These are phyloP conservation scores for Globisporangium perplexum DNA, from an alignment of 352 stramenopile species.

Conservation along the genomic window DNA sequence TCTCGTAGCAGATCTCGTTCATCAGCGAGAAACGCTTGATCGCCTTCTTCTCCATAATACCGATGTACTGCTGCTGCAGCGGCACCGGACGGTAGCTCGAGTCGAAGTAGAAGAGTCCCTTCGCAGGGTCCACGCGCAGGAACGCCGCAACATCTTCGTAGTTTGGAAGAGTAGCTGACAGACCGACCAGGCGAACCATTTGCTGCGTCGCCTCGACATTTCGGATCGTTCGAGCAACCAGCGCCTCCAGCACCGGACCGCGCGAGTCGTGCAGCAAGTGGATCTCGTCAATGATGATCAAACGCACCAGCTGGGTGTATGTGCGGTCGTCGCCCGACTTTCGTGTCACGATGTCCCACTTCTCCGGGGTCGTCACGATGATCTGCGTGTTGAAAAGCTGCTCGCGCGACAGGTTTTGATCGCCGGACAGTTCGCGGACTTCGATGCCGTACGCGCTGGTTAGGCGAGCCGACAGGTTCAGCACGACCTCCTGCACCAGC, in stretches of 20 bases:
- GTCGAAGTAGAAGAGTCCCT: slow-evolving; percentile 99
- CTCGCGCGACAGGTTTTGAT: slow-evolving; percentile 96
- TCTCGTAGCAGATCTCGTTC: slow-evolving; percentile 99
- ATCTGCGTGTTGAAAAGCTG: slow-evolving; percentile 99
- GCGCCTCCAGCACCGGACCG: slow-evolving; percentile 96
- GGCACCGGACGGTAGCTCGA: slow-evolving; percentile 98
- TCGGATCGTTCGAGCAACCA: slow-evolving; percentile 96
- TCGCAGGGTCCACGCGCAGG: slow-evolving; percentile 95
- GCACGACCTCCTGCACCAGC: slow-evolving; percentile 98
- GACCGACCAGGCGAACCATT: slow-evolving; percentile 95
- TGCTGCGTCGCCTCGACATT: slow-evolving; percentile 98
- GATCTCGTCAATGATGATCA: slow-evolving; percentile 99
- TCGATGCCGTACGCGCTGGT: slow-evolving; percentile 90
- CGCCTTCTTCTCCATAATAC: slow-evolving; percentile 98
- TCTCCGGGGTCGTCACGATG: slow-evolving; percentile 99
- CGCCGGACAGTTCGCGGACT: slow-evolving; percentile 97
- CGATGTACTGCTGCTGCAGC: slow-evolving; percentile 99
- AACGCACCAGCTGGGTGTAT: slow-evolving; percentile 97
- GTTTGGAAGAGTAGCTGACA: slow-evolving; percentile 99
- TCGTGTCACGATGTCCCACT: slow-evolving; percentile 99
- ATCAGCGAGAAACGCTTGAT: slow-evolving; percentile 98
- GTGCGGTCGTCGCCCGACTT: slow-evolving; percentile 96
- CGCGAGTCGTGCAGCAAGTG: slow-evolving; percentile 99
- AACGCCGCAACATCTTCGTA: slow-evolving; percentile 99
- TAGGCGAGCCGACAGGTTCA: slow-evolving; percentile 96